phyloP scores from a whole-genome alignment of 768 basidiomycete species.

The Clitopilus passeckerianus region DNA sequence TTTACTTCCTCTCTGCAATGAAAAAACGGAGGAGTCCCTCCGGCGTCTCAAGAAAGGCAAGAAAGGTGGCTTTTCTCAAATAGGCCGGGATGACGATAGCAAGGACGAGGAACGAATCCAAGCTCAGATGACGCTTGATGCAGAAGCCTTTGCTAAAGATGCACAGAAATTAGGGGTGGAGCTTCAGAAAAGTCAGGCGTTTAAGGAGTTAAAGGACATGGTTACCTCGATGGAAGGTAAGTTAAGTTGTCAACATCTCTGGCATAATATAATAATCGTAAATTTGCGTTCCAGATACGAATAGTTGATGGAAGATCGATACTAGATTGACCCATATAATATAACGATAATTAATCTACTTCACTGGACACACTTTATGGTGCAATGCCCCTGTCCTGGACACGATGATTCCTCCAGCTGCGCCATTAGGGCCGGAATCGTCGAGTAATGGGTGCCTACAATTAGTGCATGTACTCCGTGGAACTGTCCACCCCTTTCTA shows the following conservation, averaged over 20 bases:
- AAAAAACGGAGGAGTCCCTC: constrained; percentile 92
- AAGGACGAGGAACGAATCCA: constrained; percentile 88
- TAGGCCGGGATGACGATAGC: constrained; percentile 70
- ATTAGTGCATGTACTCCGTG: constrained; percentile 39
- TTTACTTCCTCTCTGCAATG: constrained; percentile 74
- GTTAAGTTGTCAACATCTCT: not conserved
- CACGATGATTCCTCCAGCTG: constrained; percentile 31
- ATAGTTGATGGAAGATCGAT: not conserved
- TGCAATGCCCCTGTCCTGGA: constrained; percentile 58
- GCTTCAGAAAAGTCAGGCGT: constrained; percentile 47
- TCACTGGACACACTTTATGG: constrained; percentile 39
- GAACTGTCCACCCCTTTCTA: constrained; percentile 56
- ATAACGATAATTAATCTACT: constrained; percentile 3
- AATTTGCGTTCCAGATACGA: not conserved
- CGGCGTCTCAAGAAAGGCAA: constrained; percentile 85
- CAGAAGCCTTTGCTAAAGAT: constrained; percentile 78
- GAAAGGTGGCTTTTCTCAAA: constrained; percentile 73
- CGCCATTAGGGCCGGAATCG: not conserved
- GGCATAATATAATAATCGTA: not conserved
- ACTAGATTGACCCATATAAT: not conserved
- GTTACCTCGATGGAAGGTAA: constrained; percentile 41
- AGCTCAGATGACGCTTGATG: constrained; percentile 79
- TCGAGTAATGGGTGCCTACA: constrained; percentile 47
- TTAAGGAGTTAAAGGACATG: constrained; percentile 52
- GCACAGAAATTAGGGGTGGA: constrained; percentile 66